Conservation (phyloP, 768 basidiomycete genomes). For the Rhizopogon vesiculosus region DNA sequence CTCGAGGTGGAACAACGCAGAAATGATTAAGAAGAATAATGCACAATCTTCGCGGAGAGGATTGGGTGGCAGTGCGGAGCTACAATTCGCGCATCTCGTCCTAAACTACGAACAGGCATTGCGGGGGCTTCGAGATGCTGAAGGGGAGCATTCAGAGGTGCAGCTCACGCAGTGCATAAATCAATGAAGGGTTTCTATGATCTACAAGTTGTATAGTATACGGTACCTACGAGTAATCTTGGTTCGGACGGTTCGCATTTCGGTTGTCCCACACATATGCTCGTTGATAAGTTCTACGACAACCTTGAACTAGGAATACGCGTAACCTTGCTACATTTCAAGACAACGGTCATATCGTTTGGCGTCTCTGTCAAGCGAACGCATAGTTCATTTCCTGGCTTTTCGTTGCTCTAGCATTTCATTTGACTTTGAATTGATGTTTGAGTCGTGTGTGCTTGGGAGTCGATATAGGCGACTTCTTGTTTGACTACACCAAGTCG, state of each 20-base stretch:
- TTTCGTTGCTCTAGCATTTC: constrained; percentile 6
- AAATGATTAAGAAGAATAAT: constrained; percentile 57
- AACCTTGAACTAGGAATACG: constrained; percentile 24
- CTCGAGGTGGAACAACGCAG: constrained; percentile 49
- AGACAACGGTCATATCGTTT: constrained; percentile 11
- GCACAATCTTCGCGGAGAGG: constrained; percentile 26
- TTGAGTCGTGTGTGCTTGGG: constrained; percentile 25
- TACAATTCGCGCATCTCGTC: constrained; percentile 26
- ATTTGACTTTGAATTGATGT: constrained; percentile 15
- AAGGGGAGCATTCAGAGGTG: constrained; percentile 16
- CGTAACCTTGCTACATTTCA: constrained; percentile 14
- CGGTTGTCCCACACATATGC: neutral
- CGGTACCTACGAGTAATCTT: neutral
- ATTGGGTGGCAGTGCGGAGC: constrained; percentile 11
- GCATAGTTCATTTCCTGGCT: constrained; percentile 17
- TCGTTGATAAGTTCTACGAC: constrained; percentile 1
- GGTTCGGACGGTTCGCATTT: constrained; percentile 1
- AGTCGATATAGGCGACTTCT: constrained; percentile 9
- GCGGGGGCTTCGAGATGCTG: constrained; percentile 18
- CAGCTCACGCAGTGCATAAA: constrained; percentile 23
- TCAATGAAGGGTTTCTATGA: constrained; percentile 14
- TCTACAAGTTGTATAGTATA: neutral
- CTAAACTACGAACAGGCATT: constrained; percentile 21
- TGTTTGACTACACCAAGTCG: constrained; percentile 20
- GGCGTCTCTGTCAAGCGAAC: constrained; percentile 14